These are phyloP conservation scores for Moniliella sp. DNA, from an alignment of 1,284 basidiomycete genomes.

Conservation along the genomic window DNA sequence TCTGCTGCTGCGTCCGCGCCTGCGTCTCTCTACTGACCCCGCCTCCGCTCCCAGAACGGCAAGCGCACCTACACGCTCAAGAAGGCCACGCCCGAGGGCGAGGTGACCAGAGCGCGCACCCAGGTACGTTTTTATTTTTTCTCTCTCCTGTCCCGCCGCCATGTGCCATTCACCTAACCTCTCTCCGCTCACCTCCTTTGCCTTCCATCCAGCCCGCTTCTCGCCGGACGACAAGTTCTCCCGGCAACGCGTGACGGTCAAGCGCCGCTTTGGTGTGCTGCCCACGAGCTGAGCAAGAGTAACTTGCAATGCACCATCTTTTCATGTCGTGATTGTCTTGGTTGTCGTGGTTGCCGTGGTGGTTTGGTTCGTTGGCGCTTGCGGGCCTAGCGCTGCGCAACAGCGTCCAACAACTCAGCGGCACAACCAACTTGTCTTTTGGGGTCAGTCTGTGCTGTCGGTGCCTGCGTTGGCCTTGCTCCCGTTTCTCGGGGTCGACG, in stretches of 20 bases:
- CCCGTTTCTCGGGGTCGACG: too few species aligned
- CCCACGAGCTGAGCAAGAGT: too few species aligned
- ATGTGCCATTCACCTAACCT: not conserved
- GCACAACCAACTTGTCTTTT: too few species aligned
- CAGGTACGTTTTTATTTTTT: constrained; percentile 5
- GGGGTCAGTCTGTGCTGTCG: too few species aligned
- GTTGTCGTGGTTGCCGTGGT: too few species aligned
- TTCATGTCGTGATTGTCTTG: too few species aligned
- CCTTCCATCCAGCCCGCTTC: constrained; percentile 15
- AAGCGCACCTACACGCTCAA: constrained; percentile 33
- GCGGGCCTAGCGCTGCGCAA: too few species aligned
- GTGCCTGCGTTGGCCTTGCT: too few species aligned
- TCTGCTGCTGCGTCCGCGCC: not conserved
- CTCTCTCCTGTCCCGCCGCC: not conserved
- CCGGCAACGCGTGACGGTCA: constrained; percentile 28
- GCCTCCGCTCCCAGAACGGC: constrained; percentile 11
- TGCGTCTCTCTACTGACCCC: not conserved
- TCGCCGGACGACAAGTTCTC: constrained; percentile 34
- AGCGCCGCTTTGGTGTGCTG: constrained; percentile 28
- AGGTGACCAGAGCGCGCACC: constrained; percentile 27
- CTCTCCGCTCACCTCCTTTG: not conserved
- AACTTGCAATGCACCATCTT: too few species aligned
- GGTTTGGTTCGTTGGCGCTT: too few species aligned
- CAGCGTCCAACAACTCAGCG: too few species aligned
- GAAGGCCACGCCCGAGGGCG: constrained; percentile 20